Conservation (phyloP, 2,329 filamentous ascomycete species). For the Fusarium udum region DNA sequence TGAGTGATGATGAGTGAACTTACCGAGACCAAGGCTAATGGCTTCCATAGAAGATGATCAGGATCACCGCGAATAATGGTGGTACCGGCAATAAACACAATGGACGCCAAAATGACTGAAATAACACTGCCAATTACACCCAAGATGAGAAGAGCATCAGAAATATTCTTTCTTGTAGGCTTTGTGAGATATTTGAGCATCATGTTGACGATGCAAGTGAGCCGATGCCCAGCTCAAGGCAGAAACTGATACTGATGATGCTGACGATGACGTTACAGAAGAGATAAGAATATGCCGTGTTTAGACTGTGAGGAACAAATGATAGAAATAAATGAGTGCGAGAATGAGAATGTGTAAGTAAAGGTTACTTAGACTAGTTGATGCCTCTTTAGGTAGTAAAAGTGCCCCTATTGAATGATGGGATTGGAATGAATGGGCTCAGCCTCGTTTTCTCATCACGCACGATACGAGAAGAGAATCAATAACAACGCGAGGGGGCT, state of each 20-base stretch:
- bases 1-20: background rate
- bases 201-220: slow-evolving; percentile 3
- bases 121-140: slow-evolving; percentile 37
- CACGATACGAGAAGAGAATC: slow-evolving; percentile 25
- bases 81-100: slow-evolving; percentile 39
- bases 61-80: slow-evolving; percentile 25
- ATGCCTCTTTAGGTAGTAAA: background rate
- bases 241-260: background rate
- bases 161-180: slow-evolving; percentile 28
- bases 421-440: slow-evolving; percentile 5
- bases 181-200: slow-evolving; percentile 30
- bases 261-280: slow-evolving; percentile 16
- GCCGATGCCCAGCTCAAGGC: slow-evolving; percentile 12
- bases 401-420: slow-evolving; percentile 22
- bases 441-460: slow-evolving; percentile 22
- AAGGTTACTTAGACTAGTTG: background rate
- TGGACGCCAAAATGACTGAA: slow-evolving; percentile 26
- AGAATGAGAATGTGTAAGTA: background rate
- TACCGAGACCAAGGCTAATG: slow-evolving; percentile 42
- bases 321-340: background rate
- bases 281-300: background rate
- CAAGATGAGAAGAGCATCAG: slow-evolving; percentile 27
- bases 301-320: background rate
- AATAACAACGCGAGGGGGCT: slow-evolving; percentile 21
- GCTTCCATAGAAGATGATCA: slow-evolving; percentile 34